Base-by-base conservation (phyloP, 2,329 filamentous ascomycete species). In the Hymenotorrendiella dingleyae region DNA sequence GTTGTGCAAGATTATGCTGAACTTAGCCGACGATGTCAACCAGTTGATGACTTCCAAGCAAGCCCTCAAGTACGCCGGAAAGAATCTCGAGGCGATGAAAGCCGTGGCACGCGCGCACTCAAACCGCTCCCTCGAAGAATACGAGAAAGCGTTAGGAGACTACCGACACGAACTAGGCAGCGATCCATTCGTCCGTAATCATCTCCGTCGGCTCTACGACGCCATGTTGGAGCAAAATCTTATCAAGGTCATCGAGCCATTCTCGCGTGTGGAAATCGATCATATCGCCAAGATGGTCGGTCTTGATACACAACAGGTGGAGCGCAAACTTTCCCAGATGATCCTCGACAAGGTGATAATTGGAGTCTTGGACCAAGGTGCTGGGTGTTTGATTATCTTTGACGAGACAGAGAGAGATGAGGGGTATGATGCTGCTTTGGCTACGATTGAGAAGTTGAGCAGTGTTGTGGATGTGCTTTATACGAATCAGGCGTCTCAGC, bases 1-100 rank as follows among this genome's bases (percentile, higher is more conserved):
- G 42, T 82, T 98, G 26, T 97, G 93, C 81, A 98, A 98, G 74
- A 93, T 98, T 66, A 98, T 98, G 94, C 77, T 98, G 56, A 98
- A 98, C 69, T 76, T 94, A 29, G 88, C 82, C 54, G 90, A 97
- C 71, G 94, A 98, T 65, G 91, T 98, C 64, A 94, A 91, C 69
- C 81, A 85, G 62, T 79, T 98, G 55, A 88, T 98, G 80, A 80
- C 85, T 22, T 94, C 88, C 42, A 98, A 98, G 76, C 90, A 96
- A 66, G 93, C 94, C 28, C 80, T 94, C 62, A 93, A 94, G 68
- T 97, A 98, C 63, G 90, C 90, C 23, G 89, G 91, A 57, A 88
- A 91, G 69, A 93, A 88, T 62, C 80, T 98, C 51, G 93, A 98
- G 67, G 93, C 93, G 46, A 98, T 98, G 93, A 98, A 98, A 73